These are phyloP conservation scores for Phlyctochytrium bullatum DNA, from an alignment of 192 early-diverging fungal species.

Conservation along the genomic window DNA sequence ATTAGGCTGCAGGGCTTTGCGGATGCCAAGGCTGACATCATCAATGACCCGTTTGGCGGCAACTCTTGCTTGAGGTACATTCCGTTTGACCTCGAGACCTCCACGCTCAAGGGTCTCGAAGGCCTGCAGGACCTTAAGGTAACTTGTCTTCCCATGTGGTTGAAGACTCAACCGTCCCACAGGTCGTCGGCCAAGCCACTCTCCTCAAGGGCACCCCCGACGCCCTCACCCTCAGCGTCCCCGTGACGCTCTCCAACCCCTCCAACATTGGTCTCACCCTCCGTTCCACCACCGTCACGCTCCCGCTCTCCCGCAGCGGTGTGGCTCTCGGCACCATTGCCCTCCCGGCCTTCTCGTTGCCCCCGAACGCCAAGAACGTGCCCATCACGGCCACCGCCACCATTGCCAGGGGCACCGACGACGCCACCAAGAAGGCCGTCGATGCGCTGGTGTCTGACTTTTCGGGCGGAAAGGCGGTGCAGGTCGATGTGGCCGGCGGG, in stretches of 20 bases:
- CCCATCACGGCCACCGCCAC: too few species aligned
- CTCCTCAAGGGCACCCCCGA: conserved; percentile 1
- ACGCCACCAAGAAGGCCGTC: neutral
- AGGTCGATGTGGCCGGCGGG: neutral
- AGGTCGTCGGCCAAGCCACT: neutral
- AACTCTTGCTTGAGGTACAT: neutral
- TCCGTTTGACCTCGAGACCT: neutral
- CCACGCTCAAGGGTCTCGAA: neutral
- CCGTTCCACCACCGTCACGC: neutral
- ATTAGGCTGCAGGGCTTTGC: neutral
- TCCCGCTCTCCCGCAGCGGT: neutral
- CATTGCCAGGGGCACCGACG: too few species aligned
- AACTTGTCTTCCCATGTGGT: neutral
- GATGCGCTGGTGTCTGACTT: neutral
- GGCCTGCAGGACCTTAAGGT: neutral
- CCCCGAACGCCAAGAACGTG: too few species aligned
- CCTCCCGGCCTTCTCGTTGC: neutral
- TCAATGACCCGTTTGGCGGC: neutral
- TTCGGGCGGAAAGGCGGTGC: neutral
- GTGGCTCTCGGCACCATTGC: neutral
- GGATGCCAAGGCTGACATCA: conserved; percentile 1
- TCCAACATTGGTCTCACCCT: conserved; percentile 2
- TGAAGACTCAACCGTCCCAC: neutral
- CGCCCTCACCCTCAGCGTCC: conserved; percentile 3
- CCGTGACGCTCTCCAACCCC: conserved; percentile 7